A percentile compares a stretch with the other conserved stretches of the same genome.
These are phyloP conservation scores for Anisodus tanguticus DNA, from an alignment of 257 asterid species.

Conservation along the genomic window DNA sequence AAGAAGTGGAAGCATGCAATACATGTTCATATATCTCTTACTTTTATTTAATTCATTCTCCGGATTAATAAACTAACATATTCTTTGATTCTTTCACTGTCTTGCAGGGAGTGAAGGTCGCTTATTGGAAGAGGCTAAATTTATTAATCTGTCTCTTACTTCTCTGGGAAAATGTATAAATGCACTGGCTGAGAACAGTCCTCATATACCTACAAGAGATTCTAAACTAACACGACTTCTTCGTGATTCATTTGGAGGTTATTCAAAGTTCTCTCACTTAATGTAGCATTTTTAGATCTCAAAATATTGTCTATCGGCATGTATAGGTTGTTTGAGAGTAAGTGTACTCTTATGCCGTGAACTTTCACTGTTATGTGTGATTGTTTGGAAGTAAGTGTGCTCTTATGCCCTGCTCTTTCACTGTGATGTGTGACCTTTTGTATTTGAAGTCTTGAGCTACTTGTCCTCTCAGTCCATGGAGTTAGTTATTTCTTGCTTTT, in stretches of 20 bases:
- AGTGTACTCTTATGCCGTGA: not conserved
- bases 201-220: conserved; percentile 92
- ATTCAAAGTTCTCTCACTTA: conserved; percentile 11
- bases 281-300: conserved; percentile 1
- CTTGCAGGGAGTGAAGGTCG: conserved; percentile 89
- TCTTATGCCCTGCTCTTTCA: conserved; percentile 21
- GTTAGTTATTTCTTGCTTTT: conserved; percentile 2
- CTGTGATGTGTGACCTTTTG: not conserved
- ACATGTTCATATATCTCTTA: conserved; percentile 19
- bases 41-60: conserved; percentile 7
- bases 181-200: conserved; percentile 88
- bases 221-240: conserved; percentile 89
- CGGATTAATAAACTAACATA: conserved; percentile 15
- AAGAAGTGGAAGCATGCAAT: not conserved
- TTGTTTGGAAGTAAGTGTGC: not conserved
- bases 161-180: conserved; percentile 89
- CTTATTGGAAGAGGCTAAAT: conserved; percentile 83
- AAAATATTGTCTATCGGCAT: not conserved
- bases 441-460: not conserved
- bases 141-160: conserved; percentile 84
- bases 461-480: not conserved
- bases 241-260: conserved; percentile 96
- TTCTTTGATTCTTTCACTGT: conserved; percentile 20
- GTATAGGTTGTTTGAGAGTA: not conserved
- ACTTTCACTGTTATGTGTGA: not conserved